Conservation (phyloP, 2,329 filamentous ascomycete species). For the Ophiosphaerella narmari region DNA sequence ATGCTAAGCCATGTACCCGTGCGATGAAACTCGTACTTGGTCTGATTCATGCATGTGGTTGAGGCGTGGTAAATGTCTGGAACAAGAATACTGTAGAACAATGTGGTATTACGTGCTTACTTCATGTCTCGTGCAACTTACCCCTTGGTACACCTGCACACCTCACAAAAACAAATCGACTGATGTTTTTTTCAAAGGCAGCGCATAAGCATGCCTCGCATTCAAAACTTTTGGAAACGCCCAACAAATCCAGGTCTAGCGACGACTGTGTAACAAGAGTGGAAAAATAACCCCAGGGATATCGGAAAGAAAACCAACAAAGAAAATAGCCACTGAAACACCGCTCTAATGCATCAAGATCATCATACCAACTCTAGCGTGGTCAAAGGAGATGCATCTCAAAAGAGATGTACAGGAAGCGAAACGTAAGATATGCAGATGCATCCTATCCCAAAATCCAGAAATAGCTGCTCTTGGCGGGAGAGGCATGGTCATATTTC, state of each 20-base stretch:
- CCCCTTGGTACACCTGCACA: constrained; percentile 1
- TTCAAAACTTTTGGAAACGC: constrained; percentile 37
- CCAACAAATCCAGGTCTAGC: constrained; percentile 24
- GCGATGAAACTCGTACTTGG: neutral
- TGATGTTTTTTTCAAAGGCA: constrained; percentile 2
- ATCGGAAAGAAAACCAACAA: constrained; percentile 24
- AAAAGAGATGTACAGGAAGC: constrained; percentile 34
- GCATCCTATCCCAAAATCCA: constrained; percentile 27
- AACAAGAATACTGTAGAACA: neutral
- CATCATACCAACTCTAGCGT: constrained; percentile 32
- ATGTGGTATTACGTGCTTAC: constrained; percentile 20
- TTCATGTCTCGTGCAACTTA: constrained; percentile 2
- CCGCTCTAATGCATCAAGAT: constrained; percentile 42
- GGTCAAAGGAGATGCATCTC: constrained; percentile 33
- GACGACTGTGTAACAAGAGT: constrained; percentile 13
- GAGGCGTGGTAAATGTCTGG: neutral
- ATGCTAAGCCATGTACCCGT: too few relatives aligned
- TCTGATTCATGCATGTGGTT: neutral
- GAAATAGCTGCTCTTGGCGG: constrained; percentile 16
- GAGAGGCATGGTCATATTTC: constrained; percentile 14
- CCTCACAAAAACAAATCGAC: constrained; percentile 9
- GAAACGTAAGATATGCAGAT: constrained; percentile 19
- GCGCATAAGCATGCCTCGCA: constrained; percentile 17
- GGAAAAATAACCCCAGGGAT: constrained; percentile 19
- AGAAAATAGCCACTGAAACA: constrained; percentile 27